phyloP scores from a whole-genome alignment of 495 filamentous ascomycete genomes.

The Penicillium longicatenatum region DNA sequence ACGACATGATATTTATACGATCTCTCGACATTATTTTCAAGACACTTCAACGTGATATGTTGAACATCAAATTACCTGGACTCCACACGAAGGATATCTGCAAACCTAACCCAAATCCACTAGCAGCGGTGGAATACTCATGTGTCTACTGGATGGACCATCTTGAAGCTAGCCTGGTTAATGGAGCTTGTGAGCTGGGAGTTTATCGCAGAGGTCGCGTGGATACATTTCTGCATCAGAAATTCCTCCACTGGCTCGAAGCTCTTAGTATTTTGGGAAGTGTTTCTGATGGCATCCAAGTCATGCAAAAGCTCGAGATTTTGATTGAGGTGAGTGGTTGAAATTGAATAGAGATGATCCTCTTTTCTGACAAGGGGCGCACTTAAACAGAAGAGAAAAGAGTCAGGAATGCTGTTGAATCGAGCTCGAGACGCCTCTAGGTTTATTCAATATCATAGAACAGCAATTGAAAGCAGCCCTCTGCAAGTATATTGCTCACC shows the following conservation, averaged over 20 bases:
- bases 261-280: conserved; percentile 33
- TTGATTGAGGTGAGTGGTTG: conserved; percentile 11
- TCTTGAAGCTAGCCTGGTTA: not conserved
- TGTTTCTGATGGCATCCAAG: conserved; percentile 24
- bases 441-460: conserved; percentile 26
- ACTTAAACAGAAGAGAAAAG: conserved; percentile 4
- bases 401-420: conserved; percentile 9
- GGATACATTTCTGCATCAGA: conserved; percentile 7
- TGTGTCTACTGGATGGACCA: conserved; percentile 4
- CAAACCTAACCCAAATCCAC: conserved; percentile 1
- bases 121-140: not conserved
- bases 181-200: not conserved
- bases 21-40: conserved; percentile 1
- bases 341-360: not conserved
- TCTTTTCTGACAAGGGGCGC: conserved; percentile 6
- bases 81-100: not conserved
- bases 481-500: conserved; percentile 34
- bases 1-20: not conserved
- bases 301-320: conserved; percentile 13
- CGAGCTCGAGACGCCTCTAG: conserved; percentile 32
- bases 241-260: conserved; percentile 39
- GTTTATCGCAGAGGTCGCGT: not conserved
- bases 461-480: conserved; percentile 29
- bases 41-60: conserved; percentile 6
- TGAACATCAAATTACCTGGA: not conserved